These are phyloP conservation scores for Coniochaeta prunicola DNA, from an alignment of 2,329 filamentous ascomycete species.

Conservation along the genomic window DNA sequence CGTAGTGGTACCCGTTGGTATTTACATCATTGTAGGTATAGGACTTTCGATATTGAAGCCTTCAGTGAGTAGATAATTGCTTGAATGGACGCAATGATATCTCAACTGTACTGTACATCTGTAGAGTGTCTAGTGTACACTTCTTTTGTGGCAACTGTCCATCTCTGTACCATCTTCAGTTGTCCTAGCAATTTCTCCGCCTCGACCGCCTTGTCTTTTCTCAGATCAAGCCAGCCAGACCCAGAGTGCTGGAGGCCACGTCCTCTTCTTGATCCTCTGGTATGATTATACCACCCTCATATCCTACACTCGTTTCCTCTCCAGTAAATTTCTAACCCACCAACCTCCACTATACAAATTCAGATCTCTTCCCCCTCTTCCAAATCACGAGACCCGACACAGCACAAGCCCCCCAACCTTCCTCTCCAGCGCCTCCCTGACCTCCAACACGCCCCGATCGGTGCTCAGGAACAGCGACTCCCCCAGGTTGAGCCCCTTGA, in stretches of 20 bases:
- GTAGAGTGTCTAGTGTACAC: neutral
- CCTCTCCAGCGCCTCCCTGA: conserved; percentile 72
- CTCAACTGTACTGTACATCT: neutral
- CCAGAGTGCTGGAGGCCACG: neutral
- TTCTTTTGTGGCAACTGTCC: neutral
- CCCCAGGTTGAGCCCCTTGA: conserved; percentile 70
- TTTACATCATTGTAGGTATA: too few species aligned
- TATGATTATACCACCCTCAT: neutral
- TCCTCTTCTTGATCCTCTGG: neutral
- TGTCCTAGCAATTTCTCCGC: neutral
- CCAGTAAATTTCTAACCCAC: too few species aligned
- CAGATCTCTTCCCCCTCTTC: too few species aligned
- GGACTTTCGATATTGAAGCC: neutral
- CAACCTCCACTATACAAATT: too few species aligned
- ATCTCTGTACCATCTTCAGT: neutral
- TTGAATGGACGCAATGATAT: neutral
- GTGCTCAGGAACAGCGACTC: conserved; percentile 79
- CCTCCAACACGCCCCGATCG: conserved; percentile 70
- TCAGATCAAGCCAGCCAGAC: neutral
- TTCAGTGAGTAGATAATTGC: neutral
- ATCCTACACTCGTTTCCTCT: neutral
- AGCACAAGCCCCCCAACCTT: conserved; percentile 74
- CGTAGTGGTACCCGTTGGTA: neutral
- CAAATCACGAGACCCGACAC: conserved; percentile 58
- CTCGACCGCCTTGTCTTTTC: neutral